Conservation (phyloP, 2,329 filamentous ascomycete species). For the Scedosporium aurantiacum region DNA sequence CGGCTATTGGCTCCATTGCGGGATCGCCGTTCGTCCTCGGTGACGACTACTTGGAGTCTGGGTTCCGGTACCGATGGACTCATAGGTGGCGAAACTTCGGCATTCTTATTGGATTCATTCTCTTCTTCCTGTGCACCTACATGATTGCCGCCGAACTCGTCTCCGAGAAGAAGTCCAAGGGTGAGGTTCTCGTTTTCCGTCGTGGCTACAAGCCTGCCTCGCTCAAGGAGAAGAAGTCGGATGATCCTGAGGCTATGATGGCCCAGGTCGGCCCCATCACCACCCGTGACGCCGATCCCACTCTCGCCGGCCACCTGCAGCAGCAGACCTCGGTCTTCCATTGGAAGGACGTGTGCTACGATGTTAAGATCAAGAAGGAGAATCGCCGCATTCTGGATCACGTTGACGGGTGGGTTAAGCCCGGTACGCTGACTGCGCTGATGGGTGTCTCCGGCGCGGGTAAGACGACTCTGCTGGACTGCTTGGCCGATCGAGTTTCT, state of each 20-base stretch:
- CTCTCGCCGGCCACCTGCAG: slow-evolving; percentile 30
- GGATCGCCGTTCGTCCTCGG: slow-evolving; percentile 44
- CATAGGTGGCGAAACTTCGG: slow-evolving; percentile 64
- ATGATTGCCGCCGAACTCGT: slow-evolving; percentile 56
- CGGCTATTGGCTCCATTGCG: slow-evolving; percentile 43
- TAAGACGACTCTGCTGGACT: slow-evolving; percentile 83
- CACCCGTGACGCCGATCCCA: slow-evolving; percentile 28
- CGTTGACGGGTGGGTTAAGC: slow-evolving; percentile 89
- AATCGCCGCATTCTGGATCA: slow-evolving; percentile 67
- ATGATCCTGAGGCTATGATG: slow-evolving; percentile 45
- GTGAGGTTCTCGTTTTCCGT: slow-evolving; percentile 65
- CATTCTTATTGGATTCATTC: slow-evolving; percentile 53
- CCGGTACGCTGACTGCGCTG: slow-evolving; percentile 76
- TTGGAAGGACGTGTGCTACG: slow-evolving; percentile 73
- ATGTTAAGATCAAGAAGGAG: slow-evolving; percentile 68
- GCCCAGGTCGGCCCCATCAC: slow-evolving; percentile 36
- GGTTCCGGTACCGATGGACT: slow-evolving; percentile 44
- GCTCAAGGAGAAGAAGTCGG: slow-evolving; percentile 50
- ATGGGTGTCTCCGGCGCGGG: slow-evolving; percentile 93
- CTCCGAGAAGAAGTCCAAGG: slow-evolving; percentile 59
- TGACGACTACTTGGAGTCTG: slow-evolving; percentile 41
- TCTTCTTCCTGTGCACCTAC: slow-evolving; percentile 52
- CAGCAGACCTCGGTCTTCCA: slow-evolving; percentile 68
- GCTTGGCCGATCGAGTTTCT: slow-evolving; percentile 72
- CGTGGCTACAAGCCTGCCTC: slow-evolving; percentile 51